Evolutionary conservation across 2,329 filamentous ascomycete genomes (phyloP).

Genomic region (Monosporascus sp.): DNA sequence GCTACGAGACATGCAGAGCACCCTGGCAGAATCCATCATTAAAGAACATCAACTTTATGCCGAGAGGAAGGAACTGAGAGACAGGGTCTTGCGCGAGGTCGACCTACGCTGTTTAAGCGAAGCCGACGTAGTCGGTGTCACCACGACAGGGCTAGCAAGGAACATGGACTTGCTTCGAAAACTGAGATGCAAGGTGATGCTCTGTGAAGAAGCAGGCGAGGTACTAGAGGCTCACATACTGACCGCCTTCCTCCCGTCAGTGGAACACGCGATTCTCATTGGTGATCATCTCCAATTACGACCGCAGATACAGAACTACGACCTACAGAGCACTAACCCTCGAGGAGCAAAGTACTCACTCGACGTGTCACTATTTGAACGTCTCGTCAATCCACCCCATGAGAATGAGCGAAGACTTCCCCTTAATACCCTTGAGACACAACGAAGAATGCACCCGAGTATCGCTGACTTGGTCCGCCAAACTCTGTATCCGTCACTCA

Average conservation of each 20-base stretch:
- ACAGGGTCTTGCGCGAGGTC: conserved; percentile 24
- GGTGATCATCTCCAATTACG: conserved; percentile 60
- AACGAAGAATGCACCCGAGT: conserved; percentile 55
- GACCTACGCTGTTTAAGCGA: conserved; percentile 32
- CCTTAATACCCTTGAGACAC: conserved; percentile 18
- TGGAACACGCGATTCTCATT: conserved; percentile 59
- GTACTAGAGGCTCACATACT: conserved; percentile 60
- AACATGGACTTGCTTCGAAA: conserved; percentile 44
- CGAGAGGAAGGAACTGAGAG: conserved; percentile 8
- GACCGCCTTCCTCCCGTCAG: conserved; percentile 51
- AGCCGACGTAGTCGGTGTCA: conserved; percentile 51
- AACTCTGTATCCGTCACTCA: conserved; percentile 47
- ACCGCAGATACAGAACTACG: conserved; percentile 51
- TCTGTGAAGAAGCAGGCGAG: conserved; percentile 66
- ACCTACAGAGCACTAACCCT: conserved; percentile 45
- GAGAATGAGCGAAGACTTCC: conserved; percentile 21
- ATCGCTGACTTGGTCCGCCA: conserved; percentile 50
- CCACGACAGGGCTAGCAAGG: conserved; percentile 53
- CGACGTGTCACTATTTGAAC: conserved; percentile 58
- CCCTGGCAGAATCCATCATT: conserved; percentile 6
- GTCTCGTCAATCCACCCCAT: conserved; percentile 36
- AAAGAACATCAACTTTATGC: conserved; percentile 7
- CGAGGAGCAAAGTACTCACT: conserved; percentile 46
- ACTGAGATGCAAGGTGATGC: conserved; percentile 48
- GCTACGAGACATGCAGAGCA: conserved; percentile 20